Base-by-base conservation (phyloP, 768 basidiomycete species). In the Hortiboletus flavorubellus region DNA sequence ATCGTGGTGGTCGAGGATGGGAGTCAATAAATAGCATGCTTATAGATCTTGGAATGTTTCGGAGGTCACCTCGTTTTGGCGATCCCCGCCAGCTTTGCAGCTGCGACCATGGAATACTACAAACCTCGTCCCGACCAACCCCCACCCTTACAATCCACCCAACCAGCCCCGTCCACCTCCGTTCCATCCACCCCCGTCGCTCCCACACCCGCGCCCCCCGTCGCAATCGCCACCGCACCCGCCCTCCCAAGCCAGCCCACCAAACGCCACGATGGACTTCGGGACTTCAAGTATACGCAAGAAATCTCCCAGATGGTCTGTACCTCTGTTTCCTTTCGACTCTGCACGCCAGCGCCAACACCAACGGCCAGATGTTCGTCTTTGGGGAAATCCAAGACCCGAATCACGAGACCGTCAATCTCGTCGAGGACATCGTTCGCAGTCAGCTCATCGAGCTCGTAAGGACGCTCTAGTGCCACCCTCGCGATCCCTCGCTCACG, bases 311-410 rank as follows among this genome's bases (percentile, higher is more conserved):
- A 96, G 71, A 97, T 97, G 94, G 91, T 90, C 43, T 35, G 74
- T 59, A 26, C 12, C 33, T 3, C 26, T 1, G 1, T 9, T 11
- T 14, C 15, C n/a, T n/a, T 14, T 39, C 31, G 10, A 14, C 33
- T 38, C 37, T 3, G 16, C 16, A 15, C 15, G 16, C 16, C 37
- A n/a, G n/a, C 34, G 6, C 16, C 16, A 26, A 26, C 26, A 5
- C 26, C 26, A 26, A 26, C 16, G 6, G 15, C 12, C 16, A 93
- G 92, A 93, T 97, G 92, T 97, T 96, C 66, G 95, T 97, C 42
- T 96, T 97, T 70, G 93, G 93, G 9, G 93, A 95, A 73, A 90
- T 96, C 4, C 90, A 93, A 67, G 93, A 96, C 54, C 92, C 94
- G 2, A 82, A 86, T 51, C 78, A 80, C 14, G 93, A 93, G 52